Evolutionary conservation across 1,284 basidiomycete genomes (phyloP).

Genomic region (Exobasidium rhododendri): DNA sequence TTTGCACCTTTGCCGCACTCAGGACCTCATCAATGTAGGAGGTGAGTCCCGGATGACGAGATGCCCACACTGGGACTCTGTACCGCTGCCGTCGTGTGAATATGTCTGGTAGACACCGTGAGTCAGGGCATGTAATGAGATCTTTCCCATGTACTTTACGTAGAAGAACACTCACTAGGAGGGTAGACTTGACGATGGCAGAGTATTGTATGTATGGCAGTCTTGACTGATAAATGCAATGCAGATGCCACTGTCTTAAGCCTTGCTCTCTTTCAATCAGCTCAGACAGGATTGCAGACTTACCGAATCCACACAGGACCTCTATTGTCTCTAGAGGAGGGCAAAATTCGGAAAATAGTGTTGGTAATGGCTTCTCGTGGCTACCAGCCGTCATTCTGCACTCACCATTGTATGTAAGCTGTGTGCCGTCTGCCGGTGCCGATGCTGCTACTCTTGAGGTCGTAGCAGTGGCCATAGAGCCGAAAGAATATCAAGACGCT

Average conservation of each 20-base stretch:
- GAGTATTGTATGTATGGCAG: conserved; percentile 13
- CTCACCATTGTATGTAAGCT: conserved; percentile 16
- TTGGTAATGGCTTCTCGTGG: not conserved
- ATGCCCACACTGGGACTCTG: conserved; percentile 15
- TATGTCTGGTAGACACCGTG: not conserved
- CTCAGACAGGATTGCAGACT: too few relatives aligned
- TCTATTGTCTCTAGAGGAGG: conserved; percentile 10
- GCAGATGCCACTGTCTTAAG: not conserved
- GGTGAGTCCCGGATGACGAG: conserved; percentile 13
- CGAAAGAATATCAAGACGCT: too few relatives aligned
- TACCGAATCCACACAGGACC: conserved; percentile 10
- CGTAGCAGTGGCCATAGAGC: not conserved
- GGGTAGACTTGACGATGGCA: conserved; percentile 14
- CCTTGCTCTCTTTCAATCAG: not conserved
- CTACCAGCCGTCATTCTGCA: too few relatives aligned
- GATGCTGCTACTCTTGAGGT: not conserved
- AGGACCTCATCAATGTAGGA: conserved; percentile 13
- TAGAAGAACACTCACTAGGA: conserved; percentile 2
- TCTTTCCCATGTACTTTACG: not conserved
- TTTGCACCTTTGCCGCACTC: conserved; percentile 3
- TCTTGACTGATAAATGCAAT: not conserved
- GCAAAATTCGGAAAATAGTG: not conserved
- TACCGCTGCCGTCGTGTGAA: conserved; percentile 10
- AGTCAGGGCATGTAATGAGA: too few relatives aligned
- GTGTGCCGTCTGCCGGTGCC: conserved; percentile 1